phyloP scores from a whole-genome alignment of 345 rosid genomes.

The Eucalyptus polyanthemos region DNA sequence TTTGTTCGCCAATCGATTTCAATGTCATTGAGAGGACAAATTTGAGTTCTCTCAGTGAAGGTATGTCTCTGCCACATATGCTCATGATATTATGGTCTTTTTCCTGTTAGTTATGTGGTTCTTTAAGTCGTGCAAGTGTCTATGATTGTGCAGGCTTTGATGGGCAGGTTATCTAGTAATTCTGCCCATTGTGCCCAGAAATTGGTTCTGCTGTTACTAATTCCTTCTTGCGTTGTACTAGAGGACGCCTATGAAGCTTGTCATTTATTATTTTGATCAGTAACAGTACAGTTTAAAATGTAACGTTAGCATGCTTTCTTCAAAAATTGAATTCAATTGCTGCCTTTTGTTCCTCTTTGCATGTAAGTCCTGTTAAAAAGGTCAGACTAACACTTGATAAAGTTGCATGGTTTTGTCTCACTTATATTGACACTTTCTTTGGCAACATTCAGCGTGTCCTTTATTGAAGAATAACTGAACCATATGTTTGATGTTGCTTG shows the following conservation, averaged over 20 bases:
- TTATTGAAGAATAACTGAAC: not conserved
- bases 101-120: not conserved
- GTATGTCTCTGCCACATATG: conserved; percentile 11
- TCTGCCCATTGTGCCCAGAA: not conserved
- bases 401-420: not conserved
- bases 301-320: not conserved
- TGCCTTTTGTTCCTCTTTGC: not conserved
- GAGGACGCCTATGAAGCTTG: not conserved
- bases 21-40: conserved; percentile 56
- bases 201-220: not conserved
- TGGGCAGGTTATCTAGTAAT: not conserved
- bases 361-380: not conserved
- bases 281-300: not conserved
- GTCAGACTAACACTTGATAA: not conserved
- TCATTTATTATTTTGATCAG: not conserved
- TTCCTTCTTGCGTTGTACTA: not conserved
- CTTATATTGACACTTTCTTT: not conserved
- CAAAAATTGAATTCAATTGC: not conserved
- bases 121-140: not conserved
- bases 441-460: not conserved
- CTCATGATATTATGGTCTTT: not conserved
- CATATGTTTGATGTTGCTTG: not conserved
- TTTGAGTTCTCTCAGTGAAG: conserved; percentile 62
- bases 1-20: conserved; percentile 47
- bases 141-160: not conserved